Evolutionary conservation across 306 rosid genomes (phyloP).

Genomic region (Vigna nakashimae): DNA sequence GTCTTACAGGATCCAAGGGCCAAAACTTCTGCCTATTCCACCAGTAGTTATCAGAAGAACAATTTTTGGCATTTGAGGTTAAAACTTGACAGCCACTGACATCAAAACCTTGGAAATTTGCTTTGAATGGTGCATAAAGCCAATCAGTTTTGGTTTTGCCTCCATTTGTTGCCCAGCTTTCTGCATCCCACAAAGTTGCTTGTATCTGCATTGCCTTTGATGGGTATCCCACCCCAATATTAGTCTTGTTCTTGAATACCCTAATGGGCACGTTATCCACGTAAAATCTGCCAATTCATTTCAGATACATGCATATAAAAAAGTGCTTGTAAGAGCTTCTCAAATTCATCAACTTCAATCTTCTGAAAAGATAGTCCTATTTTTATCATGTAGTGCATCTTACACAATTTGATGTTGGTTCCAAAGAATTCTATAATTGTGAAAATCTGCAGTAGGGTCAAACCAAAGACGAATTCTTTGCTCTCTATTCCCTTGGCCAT

Average conservation of each 20-base stretch:
- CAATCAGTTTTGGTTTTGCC: conserved; percentile 57
- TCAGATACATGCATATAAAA: no score
- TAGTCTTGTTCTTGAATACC: conserved; percentile 50
- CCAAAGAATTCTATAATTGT: conserved; percentile 60
- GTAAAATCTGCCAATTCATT: conserved; percentile 44
- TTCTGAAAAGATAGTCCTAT: no score
- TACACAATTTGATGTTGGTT: conserved; percentile 71
- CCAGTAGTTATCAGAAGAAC: conserved; percentile 44
- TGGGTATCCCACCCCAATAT: conserved; percentile 48
- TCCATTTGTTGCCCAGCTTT: conserved; percentile 67
- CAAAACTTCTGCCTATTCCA: conserved; percentile 55
- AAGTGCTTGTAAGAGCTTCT: no score
- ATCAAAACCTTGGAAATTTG: conserved; percentile 54
- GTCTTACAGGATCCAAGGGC: conserved; percentile 38
- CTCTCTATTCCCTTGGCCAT: conserved; percentile 61
- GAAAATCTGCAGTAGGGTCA: conserved; percentile 60
- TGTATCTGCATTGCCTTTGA: conserved; percentile 56
- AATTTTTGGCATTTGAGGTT: conserved; percentile 12
- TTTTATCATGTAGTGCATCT: conserved; percentile 4
- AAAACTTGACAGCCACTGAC: conserved; percentile 48
- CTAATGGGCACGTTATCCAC: conserved; percentile 61
- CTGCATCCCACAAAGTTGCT: conserved; percentile 62
- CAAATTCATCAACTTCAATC: no score
- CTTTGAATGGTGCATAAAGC: conserved; percentile 63
- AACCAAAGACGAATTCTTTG: conserved; percentile 69